phyloP scores from a whole-genome alignment of 164 flowering plant species.

The Berberis thunbergii region DNA sequence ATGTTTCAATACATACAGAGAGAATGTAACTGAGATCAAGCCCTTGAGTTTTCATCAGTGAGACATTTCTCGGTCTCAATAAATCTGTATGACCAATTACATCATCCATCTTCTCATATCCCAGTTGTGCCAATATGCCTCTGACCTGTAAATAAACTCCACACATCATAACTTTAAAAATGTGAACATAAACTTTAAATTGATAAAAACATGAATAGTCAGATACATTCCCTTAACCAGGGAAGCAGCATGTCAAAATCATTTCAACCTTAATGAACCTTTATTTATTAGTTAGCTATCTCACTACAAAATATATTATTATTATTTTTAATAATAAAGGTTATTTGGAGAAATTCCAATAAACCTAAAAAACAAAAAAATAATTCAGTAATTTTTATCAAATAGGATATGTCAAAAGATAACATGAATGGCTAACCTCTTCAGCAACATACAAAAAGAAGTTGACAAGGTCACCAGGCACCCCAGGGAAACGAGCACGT shows the following conservation, averaged over 20 bases:
- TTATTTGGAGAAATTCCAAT: too few relatives aligned
- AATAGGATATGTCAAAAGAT: neutral
- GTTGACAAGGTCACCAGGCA: slow-evolving; percentile 98
- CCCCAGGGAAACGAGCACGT: slow-evolving; percentile 98
- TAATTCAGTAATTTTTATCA: too few relatives aligned
- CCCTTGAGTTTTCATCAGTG: slow-evolving; percentile 90
- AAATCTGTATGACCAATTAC: slow-evolving; percentile 82
- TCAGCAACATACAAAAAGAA: slow-evolving; percentile 93
- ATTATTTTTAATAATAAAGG: too few relatives aligned
- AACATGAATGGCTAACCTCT: slow-evolving; percentile 53
- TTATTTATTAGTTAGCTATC: too few relatives aligned
- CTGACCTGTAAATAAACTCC: slow-evolving; percentile 46
- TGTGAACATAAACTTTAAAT: too few relatives aligned
- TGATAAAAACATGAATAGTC: neutral
- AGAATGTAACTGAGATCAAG: slow-evolving; percentile 83
- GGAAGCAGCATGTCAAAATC: too few relatives aligned
- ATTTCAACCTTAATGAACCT: too few relatives aligned
- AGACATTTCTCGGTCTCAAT: slow-evolving; percentile 63
- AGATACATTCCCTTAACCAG: neutral
- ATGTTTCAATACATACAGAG: slow-evolving; percentile 43
- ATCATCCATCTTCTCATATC: slow-evolving; percentile 87
- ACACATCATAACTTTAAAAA: neutral
- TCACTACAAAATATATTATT: too few relatives aligned
- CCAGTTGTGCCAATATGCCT: slow-evolving; percentile 88
- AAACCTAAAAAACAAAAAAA: too few relatives aligned